A percentile compares a stretch with the other conserved stretches of the same genome.
Evolutionary conservation across 2,329 filamentous ascomycete species (phyloP).

Genomic region (Colletotrichum sp.): DNA sequence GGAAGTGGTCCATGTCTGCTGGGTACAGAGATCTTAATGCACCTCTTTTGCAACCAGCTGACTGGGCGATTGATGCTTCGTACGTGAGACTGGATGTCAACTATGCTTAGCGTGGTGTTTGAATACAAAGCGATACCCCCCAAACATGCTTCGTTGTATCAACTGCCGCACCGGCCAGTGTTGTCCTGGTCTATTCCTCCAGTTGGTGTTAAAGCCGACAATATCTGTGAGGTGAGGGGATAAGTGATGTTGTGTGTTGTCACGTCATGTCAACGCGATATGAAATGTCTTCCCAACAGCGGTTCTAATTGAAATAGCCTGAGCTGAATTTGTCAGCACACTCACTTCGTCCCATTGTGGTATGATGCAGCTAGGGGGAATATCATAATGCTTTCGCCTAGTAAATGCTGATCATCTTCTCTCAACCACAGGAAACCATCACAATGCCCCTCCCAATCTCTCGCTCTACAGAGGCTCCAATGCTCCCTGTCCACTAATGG

Average conservation of each 20-base stretch:
- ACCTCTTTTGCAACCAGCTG: neutral
- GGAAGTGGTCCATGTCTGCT: neutral
- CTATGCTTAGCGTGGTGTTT: conserved; percentile 9
- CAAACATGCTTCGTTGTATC: neutral
- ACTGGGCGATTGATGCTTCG: neutral
- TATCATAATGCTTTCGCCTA: neutral
- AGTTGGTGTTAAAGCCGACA: too few relatives aligned
- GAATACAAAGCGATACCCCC: conserved; percentile 9
- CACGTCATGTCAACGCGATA: too few relatives aligned
- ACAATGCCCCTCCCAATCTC: neutral
- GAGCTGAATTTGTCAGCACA: too few relatives aligned
- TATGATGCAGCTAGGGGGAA: neutral
- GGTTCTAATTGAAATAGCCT: too few relatives aligned
- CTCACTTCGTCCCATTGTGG: accelerated
- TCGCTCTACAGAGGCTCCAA: neutral
- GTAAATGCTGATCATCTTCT: neutral
- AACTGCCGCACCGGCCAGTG: neutral
- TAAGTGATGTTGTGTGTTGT: too few relatives aligned
- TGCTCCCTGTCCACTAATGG: neutral
- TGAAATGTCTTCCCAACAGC: too few relatives aligned
- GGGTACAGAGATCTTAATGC: conserved; percentile 3
- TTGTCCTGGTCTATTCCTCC: too few relatives aligned
- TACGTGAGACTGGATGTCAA: neutral
- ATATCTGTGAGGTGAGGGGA: too few relatives aligned
- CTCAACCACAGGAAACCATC: too few relatives aligned